A percentile compares a stretch with the other conserved stretches of the same genome.
These are phyloP conservation scores for Lactarius pseudohatsudake DNA, from an alignment of 768 basidiomycete species.

Conservation along the genomic window DNA sequence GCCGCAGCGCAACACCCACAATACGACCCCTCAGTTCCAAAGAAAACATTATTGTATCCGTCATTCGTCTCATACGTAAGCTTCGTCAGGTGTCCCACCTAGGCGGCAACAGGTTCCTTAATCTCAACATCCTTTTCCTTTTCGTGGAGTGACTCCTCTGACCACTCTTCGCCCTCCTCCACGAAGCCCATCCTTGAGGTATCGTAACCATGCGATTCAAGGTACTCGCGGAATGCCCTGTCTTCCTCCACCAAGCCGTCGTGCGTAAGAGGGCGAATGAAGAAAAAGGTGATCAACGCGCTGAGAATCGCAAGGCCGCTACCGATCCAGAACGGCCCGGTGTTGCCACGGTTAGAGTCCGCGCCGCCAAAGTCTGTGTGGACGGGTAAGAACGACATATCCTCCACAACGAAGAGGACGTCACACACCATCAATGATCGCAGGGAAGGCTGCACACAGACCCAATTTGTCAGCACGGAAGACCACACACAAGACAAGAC, in stretches of 20 bases:
- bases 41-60: neutral
- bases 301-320: conserved; percentile 80
- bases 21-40: neutral
- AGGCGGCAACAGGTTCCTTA: neutral
- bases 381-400: conserved; percentile 18
- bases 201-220: conserved; percentile 78
- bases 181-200: conserved; percentile 66
- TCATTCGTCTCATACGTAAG: neutral
- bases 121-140: conserved; percentile 30
- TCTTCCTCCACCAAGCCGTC: conserved; percentile 85
- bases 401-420: conserved; percentile 4
- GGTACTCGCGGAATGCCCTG: conserved; percentile 74
- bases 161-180: conserved; percentile 32
- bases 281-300: conserved; percentile 68
- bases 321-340: conserved; percentile 88
- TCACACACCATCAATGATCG: conserved; percentile 57
- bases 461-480: conserved; percentile 1
- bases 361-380: conserved; percentile 63
- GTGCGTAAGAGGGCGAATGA: conserved; percentile 69
- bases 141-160: conserved; percentile 25
- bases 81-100: neutral
- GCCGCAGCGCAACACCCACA: neutral
- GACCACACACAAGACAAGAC: neutral
- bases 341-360: conserved; percentile 55
- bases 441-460: conserved; percentile 53